phyloP scores from a whole-genome alignment of 2,329 filamentous ascomycete genomes.

The Thyridium curvatum region DNA sequence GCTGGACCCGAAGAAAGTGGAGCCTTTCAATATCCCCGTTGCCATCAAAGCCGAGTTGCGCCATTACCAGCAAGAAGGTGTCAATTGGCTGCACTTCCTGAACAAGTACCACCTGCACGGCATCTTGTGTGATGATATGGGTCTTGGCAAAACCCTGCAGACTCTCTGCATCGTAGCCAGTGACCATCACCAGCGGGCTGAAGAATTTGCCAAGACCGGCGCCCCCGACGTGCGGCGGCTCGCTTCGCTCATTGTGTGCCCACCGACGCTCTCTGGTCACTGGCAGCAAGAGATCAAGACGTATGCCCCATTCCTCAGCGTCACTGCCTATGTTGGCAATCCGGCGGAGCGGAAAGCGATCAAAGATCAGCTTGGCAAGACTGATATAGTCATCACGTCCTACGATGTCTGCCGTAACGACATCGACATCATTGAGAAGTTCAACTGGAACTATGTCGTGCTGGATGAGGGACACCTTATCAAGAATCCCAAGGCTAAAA shows the following conservation, averaged over 20 bases:
- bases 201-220: constrained; percentile 80
- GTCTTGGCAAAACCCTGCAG: constrained; percentile 93
- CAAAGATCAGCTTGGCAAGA: constrained; percentile 62
- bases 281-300: constrained; percentile 98
- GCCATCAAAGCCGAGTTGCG: constrained; percentile 95
- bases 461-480: constrained; percentile 97
- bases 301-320: constrained; percentile 89
- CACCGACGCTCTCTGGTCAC: constrained; percentile 91
- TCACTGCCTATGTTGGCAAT: constrained; percentile 85
- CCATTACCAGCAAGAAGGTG: constrained; percentile 96
- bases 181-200: constrained; percentile 88
- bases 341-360: constrained; percentile 72
- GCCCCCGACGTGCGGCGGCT: constrained; percentile 72
- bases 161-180: constrained; percentile 97
- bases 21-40: constrained; percentile 87
- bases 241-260: constrained; percentile 91
- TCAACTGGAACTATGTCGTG: constrained; percentile 93
- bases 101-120: constrained; percentile 97
- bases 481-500: constrained; percentile 97
- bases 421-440: constrained; percentile 71
- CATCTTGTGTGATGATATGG: constrained; percentile 99
- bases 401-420: constrained; percentile 98
- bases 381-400: constrained; percentile 93
- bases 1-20: constrained; percentile 93
- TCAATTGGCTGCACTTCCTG: constrained; percentile 97